A percentile compares a stretch with the other conserved stretches of the same genome.
These are phyloP conservation scores for Prunus fruticosa DNA, from an alignment of 306 rosid species.

Conservation along the genomic window DNA sequence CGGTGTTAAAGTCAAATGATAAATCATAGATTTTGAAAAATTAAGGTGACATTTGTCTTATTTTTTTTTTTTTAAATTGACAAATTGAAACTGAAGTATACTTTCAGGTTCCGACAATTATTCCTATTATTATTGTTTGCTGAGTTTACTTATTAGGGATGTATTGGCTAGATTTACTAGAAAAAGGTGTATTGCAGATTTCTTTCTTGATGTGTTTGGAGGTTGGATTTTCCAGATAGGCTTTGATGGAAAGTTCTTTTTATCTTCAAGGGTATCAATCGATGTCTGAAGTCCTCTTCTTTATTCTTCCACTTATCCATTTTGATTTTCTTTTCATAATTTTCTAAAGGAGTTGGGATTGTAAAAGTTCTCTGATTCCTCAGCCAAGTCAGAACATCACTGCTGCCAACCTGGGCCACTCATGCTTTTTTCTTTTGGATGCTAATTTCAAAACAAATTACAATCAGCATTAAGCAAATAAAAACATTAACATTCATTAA, in stretches of 20 bases:
- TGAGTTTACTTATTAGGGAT: neutral
- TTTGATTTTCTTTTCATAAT: slow-evolving; percentile 1
- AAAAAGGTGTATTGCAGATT: neutral
- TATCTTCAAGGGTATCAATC: slow-evolving; percentile 21
- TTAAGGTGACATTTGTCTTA: too few relatives aligned
- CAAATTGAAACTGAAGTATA: too few relatives aligned
- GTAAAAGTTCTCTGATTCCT: slow-evolving; percentile 28
- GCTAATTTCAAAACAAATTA: neutral
- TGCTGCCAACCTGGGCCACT: slow-evolving; percentile 40
- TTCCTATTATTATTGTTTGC: neutral
- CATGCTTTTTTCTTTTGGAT: slow-evolving; percentile 14
- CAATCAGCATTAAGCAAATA: neutral
- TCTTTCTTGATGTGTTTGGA: slow-evolving; percentile 9
- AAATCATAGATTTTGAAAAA: too few relatives aligned
- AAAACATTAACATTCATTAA: neutral
- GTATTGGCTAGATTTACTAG: neutral
- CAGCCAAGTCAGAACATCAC: slow-evolving; percentile 36
- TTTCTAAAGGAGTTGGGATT: slow-evolving; percentile 10
- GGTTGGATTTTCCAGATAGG: slow-evolving; percentile 17
- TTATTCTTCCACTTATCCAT: slow-evolving; percentile 33
- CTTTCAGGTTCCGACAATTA: too few relatives aligned
- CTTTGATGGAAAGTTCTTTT: slow-evolving; percentile 24
- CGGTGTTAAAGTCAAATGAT: too few relatives aligned
- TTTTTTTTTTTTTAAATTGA: fast-evolving
- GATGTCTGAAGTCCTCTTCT: slow-evolving; percentile 17